A percentile compares a stretch with the other conserved stretches of the same genome.
Evolutionary conservation across 2,329 filamentous ascomycete genomes (phyloP).

Genomic region (Claviceps fusiformis): DNA sequence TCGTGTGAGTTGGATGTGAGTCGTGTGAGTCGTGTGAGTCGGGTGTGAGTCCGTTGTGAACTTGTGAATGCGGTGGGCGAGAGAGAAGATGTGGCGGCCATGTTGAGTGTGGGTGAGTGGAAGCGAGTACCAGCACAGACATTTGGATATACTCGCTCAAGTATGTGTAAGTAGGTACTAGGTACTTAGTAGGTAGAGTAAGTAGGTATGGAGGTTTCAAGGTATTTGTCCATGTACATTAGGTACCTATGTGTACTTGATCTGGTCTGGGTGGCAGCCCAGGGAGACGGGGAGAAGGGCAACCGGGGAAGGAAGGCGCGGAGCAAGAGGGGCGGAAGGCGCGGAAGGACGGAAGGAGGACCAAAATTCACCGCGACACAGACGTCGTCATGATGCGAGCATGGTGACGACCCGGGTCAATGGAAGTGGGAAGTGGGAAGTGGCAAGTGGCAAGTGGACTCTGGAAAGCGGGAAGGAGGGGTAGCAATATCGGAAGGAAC

Average conservation of each 20-base stretch:
- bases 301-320: not conserved
- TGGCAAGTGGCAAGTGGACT: not conserved
- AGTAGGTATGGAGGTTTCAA: too few species aligned
- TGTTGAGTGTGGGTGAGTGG: too few species aligned
- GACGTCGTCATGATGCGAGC: constrained; percentile 2
- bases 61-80: not conserved
- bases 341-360: not conserved
- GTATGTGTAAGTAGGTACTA: too few species aligned
- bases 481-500: not conserved
- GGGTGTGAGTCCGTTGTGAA: not conserved
- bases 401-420: not conserved
- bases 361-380: not conserved
- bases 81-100: not conserved
- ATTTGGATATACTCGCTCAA: too few species aligned
- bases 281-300: too few species aligned
- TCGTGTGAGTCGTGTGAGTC: not conserved
- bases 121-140: too few species aligned
- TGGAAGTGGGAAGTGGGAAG: too few species aligned
- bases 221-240: too few species aligned
- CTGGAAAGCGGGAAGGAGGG: not conserved
- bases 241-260: too few species aligned
- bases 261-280: too few species aligned
- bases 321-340: not conserved
- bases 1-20: too few species aligned
- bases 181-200: too few species aligned